Base-by-base conservation (phyloP, 257 asterid genomes). In the Knoxia roxburghii region DNA sequence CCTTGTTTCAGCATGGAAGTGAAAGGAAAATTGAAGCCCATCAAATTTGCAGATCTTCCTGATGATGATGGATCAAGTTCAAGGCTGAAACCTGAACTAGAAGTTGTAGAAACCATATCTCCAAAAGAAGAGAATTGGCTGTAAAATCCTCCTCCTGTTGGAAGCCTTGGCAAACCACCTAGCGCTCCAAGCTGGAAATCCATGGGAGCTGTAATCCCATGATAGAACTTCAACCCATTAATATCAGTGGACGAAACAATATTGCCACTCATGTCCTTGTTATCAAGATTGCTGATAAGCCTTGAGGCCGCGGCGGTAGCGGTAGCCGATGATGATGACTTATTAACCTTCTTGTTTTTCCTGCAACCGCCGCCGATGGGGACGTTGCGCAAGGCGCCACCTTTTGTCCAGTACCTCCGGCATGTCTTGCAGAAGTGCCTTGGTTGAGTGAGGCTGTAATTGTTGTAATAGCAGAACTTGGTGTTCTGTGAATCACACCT, bases 401-500 rank as follows among this genome's bases (percentile, higher is more conserved):
- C 96, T 64, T 76, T 83, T 0, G 98, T 92, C 98, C 98, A 92
- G 79, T 92, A 92, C 86, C 97, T 69, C 21, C 97, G 69, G 33
- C 98, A 90, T 0, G 98, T 90, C 89, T 90, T 93, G 80, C 98
- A 93, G 76, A 93, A 93, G 67, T 93, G 97, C 72, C 98, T 75
- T 0, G 98, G 97, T 79, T 93, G 98, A 0, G 97, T 67, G 55
- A 93, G 89, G 80, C 94, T 87, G 74, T 92, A 92, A 46, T 92
- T 92, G 85, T 92, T 92, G 85, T 86, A 92, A 85, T 92, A 92
- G 75, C 98, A 92, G 52, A 92, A 92, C 70, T 92, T 92, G 32
- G 98, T 93, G 81, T 93, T 93, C 2, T 87, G 83, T 0, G 98
- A 93, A 63, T 93, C 97, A 18, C 99, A 93, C 66, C 99, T 76